Conservation (phyloP, 352 stramenopile species). For the Pythium rishiriense region DNA sequence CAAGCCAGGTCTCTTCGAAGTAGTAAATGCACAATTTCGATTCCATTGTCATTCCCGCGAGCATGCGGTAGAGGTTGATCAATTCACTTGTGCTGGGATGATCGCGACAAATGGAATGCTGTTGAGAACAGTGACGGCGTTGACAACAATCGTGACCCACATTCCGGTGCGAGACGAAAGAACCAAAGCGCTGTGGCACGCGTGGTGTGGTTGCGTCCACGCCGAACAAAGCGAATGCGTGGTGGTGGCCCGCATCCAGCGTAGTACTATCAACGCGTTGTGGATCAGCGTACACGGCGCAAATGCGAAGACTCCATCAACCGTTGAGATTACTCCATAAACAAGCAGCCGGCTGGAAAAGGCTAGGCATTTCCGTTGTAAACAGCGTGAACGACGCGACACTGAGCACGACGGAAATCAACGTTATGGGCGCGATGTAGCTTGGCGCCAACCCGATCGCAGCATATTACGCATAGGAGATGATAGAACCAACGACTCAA, state of each 20-base stretch:
- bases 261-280: neutral
- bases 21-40: too few species aligned
- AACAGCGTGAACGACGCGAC: too few species aligned
- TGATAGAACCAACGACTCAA: neutral
- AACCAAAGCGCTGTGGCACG: neutral
- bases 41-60: neutral
- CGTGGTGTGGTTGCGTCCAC: constrained; percentile 1
- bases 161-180: neutral
- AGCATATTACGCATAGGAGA: neutral
- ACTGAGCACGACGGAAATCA: too few species aligned
- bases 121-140: neutral
- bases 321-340: neutral
- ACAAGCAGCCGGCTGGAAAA: neutral
- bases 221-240: neutral
- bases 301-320: neutral
- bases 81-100: neutral
- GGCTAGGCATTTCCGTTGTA: too few species aligned
- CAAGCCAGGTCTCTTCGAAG: too few species aligned
- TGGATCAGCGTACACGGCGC: neutral
- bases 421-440: too few species aligned
- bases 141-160: constrained; percentile 4
- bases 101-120: neutral
- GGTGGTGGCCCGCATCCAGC: neutral
- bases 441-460: neutral
- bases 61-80: neutral